Evolutionary conservation across 148 eudicot species (phyloP), one percentile per base, ranked within the genome.

Genomic region (Cornus suecica): DNA sequence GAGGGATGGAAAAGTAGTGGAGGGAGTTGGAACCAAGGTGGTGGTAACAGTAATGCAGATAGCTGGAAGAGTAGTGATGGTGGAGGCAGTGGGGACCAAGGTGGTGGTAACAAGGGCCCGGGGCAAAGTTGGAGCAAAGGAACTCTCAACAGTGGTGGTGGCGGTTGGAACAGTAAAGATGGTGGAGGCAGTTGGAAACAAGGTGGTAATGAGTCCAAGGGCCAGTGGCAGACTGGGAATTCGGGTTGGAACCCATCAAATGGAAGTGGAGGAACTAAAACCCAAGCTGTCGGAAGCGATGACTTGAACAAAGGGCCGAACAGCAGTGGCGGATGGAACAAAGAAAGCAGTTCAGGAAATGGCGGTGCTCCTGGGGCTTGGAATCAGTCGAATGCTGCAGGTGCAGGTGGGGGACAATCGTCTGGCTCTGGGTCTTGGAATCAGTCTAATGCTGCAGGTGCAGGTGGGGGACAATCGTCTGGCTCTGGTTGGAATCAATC

Each of bases 271-370:
- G 52, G 54, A 22, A 24, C 34, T 25, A 45, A n/a, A 20, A 56
- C 15, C 25, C 51, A 45, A 20, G 72, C 27, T 73, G n/a, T n/a
- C n/a, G n/a, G n/a, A n/a, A n/a, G n/a, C n/a, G n/a, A n/a, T n/a
- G n/a, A n/a, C n/a, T n/a, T n/a, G n/a, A n/a, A n/a, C n/a, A n/a
- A n/a, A n/a, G n/a, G n/a, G n/a, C n/a, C n/a, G n/a, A n/a, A n/a
- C n/a, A n/a, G n/a, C n/a, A n/a, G n/a, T n/a, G 76, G 76, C 3
- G 76, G 52, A 4, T 73, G 66, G 76, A 45, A 25, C 62, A 66
- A 18, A 13, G 69, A 75, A 56, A 54, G 26, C 4, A 27, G 51
- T 6, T 76, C 65, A 27, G 73, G 67, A 37, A 68, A 31, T 62
- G 80, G 52, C 61, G 70, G 75, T 7, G 51, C 23, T 28, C 68